A percentile compares a stretch with the other conserved stretches of the same genome.
phyloP scores from a whole-genome alignment of 345 rosid species.

The Camelina sativa region DNA sequence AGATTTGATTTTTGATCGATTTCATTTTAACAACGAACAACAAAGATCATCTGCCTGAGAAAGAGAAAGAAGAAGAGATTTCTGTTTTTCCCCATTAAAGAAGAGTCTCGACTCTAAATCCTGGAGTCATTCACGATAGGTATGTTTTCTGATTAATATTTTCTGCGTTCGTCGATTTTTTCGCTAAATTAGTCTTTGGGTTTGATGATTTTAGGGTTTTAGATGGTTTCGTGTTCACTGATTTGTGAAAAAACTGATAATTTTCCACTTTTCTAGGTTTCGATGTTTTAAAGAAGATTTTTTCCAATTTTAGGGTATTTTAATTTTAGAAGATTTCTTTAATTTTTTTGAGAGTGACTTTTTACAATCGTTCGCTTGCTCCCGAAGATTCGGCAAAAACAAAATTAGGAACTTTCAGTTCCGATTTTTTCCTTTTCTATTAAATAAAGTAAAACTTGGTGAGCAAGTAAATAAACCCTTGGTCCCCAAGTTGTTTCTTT shows the following conservation, averaged over 20 bases:
- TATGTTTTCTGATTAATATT: neutral
- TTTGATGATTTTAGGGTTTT: conserved; percentile 8
- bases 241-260: neutral
- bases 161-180: too few species aligned
- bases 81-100: neutral
- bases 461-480: conserved; percentile 24
- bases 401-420: neutral
- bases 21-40: neutral
- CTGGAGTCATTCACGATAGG: conserved; percentile 15
- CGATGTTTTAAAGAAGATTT: neutral
- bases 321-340: neutral
- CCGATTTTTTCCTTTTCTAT: neutral
- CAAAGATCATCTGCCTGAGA: neutral
- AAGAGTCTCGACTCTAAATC: neutral
- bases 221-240: neutral
- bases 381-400: neutral
- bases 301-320: neutral
- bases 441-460: conserved; percentile 27
- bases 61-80: neutral
- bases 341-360: neutral
- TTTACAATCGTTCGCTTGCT: conserved; percentile 10
- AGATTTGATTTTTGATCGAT: neutral
- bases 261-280: neutral
- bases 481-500: conserved; percentile 13
- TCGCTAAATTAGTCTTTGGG: too few species aligned